Conservation (phyloP, 2,329 filamentous ascomycete species). For the Coleophoma crateriformis region DNA sequence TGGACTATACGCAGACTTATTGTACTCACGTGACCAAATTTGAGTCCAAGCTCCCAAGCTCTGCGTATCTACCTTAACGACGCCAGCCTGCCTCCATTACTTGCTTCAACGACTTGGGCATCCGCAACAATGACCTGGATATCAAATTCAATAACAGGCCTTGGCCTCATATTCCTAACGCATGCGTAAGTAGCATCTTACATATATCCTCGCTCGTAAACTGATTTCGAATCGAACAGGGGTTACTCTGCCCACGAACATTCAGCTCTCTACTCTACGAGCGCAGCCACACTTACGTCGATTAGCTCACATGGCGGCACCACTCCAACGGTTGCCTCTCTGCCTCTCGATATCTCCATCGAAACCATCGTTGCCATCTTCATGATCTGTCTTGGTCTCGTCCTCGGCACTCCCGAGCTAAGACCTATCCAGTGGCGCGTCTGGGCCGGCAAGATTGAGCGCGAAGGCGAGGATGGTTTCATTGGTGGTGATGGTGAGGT, state of each 20-base stretch:
- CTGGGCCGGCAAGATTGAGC: constrained; percentile 81
- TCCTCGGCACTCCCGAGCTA: constrained; percentile 69
- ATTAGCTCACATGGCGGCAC: constrained; percentile 35
- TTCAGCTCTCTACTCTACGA: constrained; percentile 62
- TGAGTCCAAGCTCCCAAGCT: background rate
- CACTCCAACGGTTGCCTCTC: constrained; percentile 33
- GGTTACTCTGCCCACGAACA: constrained; percentile 97
- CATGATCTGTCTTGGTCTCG: constrained; percentile 77
- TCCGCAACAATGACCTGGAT: constrained; percentile 58
- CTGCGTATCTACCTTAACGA: background rate
- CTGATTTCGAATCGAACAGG: constrained; percentile 38
- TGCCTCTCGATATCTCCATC: constrained; percentile 82
- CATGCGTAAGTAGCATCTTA: constrained; percentile 65
- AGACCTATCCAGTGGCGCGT: constrained; percentile 80
- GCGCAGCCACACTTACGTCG: constrained; percentile 40
- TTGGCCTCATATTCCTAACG: constrained; percentile 73
- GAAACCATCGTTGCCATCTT: constrained; percentile 80
- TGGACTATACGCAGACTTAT: background rate
- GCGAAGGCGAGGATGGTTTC: constrained; percentile 60
- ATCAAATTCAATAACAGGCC: constrained; percentile 62
- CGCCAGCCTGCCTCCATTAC: background rate
- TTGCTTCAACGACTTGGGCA: background rate
- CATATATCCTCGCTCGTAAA: background rate
- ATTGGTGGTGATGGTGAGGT: constrained; percentile 54
- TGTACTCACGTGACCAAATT: background rate